Conservation (phyloP, 805 yeast species). For the Phaffomyces thermotolerans region DNA sequence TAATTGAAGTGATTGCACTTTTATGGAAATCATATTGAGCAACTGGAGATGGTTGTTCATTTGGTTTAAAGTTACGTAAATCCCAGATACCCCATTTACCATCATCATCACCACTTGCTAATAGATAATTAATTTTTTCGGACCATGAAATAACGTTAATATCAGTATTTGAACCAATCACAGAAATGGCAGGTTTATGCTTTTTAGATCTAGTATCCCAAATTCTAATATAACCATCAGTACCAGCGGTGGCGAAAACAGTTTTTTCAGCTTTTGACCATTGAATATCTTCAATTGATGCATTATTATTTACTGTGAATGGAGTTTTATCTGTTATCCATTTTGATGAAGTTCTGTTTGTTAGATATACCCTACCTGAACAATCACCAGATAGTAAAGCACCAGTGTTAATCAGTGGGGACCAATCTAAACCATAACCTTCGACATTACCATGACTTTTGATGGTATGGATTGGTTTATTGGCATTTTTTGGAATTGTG, state of each 20-base stretch:
- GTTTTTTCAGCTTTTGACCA: constrained; percentile 92
- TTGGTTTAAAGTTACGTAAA: constrained; percentile 70
- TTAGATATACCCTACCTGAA: constrained; percentile 72
- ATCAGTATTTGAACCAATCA: constrained; percentile 72
- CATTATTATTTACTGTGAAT: constrained; percentile 49
- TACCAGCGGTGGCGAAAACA: constrained; percentile 91
- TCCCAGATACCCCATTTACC: constrained; percentile 99
- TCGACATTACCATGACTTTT: constrained; percentile 89
- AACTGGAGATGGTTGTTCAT: constrained; percentile 58
- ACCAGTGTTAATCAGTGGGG: constrained; percentile 76
- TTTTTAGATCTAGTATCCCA: constrained; percentile 96
- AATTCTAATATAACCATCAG: constrained; percentile 85
- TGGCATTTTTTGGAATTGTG: constrained; percentile 66
- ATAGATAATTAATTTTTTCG: constrained; percentile 71
- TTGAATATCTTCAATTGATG: constrained; percentile 93
- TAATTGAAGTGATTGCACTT: constrained; percentile 85
- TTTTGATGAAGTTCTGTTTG: constrained; percentile 64
- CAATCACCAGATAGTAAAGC: constrained; percentile 83
- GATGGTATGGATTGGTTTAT: constrained; percentile 77
- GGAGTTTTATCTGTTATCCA: constrained; percentile 88
- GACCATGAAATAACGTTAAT: constrained; percentile 97
- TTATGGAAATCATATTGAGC: constrained; percentile 95
- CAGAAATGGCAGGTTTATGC: constrained; percentile 84
- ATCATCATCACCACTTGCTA: constrained; percentile 96
- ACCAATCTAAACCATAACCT: constrained; percentile 97